Evolutionary conservation across 73 alveolate genomes (phyloP), one percentile per base, ranked within the genome.

Genomic region (Paramecium sonneborni): DNA sequence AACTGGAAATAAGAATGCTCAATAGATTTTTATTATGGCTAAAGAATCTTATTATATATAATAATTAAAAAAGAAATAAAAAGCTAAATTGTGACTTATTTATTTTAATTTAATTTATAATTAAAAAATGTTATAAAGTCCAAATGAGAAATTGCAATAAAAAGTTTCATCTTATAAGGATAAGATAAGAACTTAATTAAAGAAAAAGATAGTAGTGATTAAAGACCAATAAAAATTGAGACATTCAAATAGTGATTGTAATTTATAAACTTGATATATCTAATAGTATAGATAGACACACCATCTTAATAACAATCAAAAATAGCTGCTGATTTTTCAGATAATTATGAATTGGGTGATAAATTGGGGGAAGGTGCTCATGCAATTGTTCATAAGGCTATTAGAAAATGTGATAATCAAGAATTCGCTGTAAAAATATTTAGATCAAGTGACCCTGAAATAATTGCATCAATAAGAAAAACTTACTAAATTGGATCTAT

Each of bases 361-460:
- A 79, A 79, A 44, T 79, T 79, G 26, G 90, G 90, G 0, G 90
- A 79, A 20, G 90, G 90, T 11, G 90, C 90, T 24, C 90, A 79
- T 43, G 90, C 90, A 18, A 24, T 79, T 7, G 90, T 79, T 21
- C 74, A 79, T 20, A 79, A 79, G n/a, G 69, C 76, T 3, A 23
- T 43, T 2, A 11, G 55, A 26, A 39, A 20, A 62, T 5, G 32
- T 12, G 90, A 79, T 79, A 44, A 44, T 24, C 3, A 79, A 9
- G 55, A 30, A 15, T 79, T 30, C n/a, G 90, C 90, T 41, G 90
- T 79, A 24, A 79, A 79, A 79, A 24, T 43, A 26, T 79, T 79
- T 44, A 18, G 90, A 44, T 30, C 90, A 20, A 39, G 76, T 26
- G 90, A 79, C 18, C 90, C 90, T 23, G 90, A 79, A 79, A 79